These are phyloP conservation scores for Trypethelium eluteriae DNA, from an alignment of 495 filamentous ascomycete genomes.

Conservation along the genomic window DNA sequence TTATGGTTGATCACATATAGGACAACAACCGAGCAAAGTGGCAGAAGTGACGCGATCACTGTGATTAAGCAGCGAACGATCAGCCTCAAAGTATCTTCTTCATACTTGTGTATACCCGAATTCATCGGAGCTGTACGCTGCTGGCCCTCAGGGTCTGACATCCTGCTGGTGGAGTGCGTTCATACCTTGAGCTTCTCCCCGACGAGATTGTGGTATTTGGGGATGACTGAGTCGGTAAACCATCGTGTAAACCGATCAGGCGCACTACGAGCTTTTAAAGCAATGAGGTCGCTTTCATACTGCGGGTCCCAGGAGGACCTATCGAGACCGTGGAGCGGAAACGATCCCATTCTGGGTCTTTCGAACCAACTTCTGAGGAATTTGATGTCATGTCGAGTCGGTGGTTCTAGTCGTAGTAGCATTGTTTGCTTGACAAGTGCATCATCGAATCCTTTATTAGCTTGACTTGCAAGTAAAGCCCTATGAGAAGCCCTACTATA, in stretches of 20 bases:
- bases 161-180: not conserved
- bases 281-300: constrained; percentile 17
- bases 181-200: not conserved
- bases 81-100: constrained; percentile 14
- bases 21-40: constrained; percentile 22
- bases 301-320: constrained; percentile 11
- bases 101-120: not conserved
- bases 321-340: constrained; percentile 20
- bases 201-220: not conserved
- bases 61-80: constrained; percentile 17
- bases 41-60: constrained; percentile 16
- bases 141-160: not conserved
- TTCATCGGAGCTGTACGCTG: not conserved
- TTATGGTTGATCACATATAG: constrained; percentile 19
- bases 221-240: constrained; percentile 13
- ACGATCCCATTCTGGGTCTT: constrained; percentile 19
- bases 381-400: constrained; percentile 15
- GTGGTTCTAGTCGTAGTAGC: not conserved
- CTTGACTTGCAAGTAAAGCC: not conserved
- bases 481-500: constrained; percentile 19
- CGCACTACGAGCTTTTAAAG: constrained; percentile 15
- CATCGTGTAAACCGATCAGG: constrained; percentile 7
- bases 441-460: constrained; percentile 12
- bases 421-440: constrained; percentile 2
- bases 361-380: constrained; percentile 20